Percentiles rank a stretch among this genome's conserved stretches.
These are phyloP conservation scores for Excoecaria agallocha DNA, from an alignment of 345 rosid species.

Conservation along the genomic window DNA sequence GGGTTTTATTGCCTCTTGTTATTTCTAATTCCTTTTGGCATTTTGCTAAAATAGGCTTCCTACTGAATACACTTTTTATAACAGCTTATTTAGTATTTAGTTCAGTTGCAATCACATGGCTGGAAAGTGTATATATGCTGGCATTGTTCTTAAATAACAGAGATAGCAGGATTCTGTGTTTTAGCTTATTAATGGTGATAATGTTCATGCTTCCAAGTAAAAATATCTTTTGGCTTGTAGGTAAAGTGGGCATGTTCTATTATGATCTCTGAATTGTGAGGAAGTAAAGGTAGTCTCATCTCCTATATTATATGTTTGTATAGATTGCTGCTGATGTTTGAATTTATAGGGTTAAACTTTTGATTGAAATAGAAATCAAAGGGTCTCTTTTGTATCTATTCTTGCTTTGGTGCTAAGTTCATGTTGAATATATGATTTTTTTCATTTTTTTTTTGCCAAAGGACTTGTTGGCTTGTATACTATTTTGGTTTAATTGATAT, in stretches of 20 bases:
- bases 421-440: neutral
- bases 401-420: neutral
- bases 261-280: constrained; percentile 98
- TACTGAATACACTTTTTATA: neutral
- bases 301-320: constrained; percentile 32
- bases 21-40: neutral
- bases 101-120: constrained; percentile 10
- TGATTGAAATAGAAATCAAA: constrained; percentile 13
- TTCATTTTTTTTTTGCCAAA: neutral
- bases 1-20: neutral
- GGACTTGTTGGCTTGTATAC: constrained; percentile 1
- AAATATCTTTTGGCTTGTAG: constrained; percentile 98
- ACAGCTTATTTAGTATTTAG: constrained; percentile 4
- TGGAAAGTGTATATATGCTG: constrained; percentile 18
- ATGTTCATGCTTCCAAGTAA: constrained; percentile 75
- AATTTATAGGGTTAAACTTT: constrained; percentile 21
- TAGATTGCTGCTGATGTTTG: constrained; percentile 29
- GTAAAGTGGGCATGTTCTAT: constrained; percentile 96
- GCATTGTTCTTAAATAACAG: constrained; percentile 28
- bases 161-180: constrained; percentile 36
- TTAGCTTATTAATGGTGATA: constrained; percentile 52
- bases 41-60: neutral
- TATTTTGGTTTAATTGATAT: neutral
- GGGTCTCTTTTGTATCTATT: neutral
- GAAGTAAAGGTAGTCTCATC: constrained; percentile 97